Conservation (phyloP, 257 asterid genomes). For the Ilex asprella region DNA sequence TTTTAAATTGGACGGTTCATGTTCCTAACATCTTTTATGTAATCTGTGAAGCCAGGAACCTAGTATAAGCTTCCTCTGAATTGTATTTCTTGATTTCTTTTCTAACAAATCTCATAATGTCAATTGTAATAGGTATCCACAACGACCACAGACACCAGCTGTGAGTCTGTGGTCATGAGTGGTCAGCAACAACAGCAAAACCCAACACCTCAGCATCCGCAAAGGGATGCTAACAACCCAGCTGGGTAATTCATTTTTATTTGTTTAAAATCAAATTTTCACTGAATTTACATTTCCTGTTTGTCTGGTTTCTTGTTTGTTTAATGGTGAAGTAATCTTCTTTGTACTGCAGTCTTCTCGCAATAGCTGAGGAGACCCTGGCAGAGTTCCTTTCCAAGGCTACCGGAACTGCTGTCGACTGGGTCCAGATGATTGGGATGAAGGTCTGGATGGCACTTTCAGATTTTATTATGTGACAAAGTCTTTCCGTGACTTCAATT, state of each 20-base stretch:
- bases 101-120: not conserved
- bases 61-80: too few species aligned
- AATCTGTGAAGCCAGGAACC: too few species aligned
- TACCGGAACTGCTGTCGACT: constrained; percentile 99
- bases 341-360: constrained; percentile 56
- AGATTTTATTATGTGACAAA: not conserved
- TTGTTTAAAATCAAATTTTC: not conserved
- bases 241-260: constrained; percentile 59
- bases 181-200: constrained; percentile 79
- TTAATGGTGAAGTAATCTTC: not conserved
- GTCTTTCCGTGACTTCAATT: not conserved
- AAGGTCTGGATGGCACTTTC: constrained; percentile 38
- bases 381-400: constrained; percentile 99
- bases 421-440: constrained; percentile 99
- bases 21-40: too few species aligned
- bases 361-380: constrained; percentile 98
- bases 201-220: constrained; percentile 84
- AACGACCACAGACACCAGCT: constrained; percentile 81
- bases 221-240: constrained; percentile 90
- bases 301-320: not conserved
- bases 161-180: constrained; percentile 89
- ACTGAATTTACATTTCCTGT: not conserved
- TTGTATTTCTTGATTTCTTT: too few species aligned
- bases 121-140: constrained; percentile 48
- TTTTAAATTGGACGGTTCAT: too few species aligned